These are phyloP conservation scores for Colletotrichum brevisporum DNA, from an alignment of 2,329 filamentous ascomycete species.

Conservation along the genomic window DNA sequence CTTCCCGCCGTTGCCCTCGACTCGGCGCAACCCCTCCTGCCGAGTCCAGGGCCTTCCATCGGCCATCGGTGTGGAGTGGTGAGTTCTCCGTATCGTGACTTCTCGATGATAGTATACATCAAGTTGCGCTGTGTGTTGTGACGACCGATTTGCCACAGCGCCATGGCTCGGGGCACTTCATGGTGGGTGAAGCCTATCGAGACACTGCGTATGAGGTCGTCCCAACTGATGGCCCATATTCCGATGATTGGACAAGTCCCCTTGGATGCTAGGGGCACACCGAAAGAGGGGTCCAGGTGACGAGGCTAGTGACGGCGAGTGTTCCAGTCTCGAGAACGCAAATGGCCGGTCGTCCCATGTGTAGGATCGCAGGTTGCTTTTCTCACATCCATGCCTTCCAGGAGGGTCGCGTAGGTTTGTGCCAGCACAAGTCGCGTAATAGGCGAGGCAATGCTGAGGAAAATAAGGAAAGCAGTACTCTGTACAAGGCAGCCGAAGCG, in stretches of 20 bases:
- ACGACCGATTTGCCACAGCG: conserved; percentile 22
- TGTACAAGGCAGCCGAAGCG: too few relatives aligned
- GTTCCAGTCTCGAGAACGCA: background rate
- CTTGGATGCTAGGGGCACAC: background rate
- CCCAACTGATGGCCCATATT: background rate
- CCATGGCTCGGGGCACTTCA: background rate
- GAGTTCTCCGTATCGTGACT: conserved; percentile 10
- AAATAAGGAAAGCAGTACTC: too few relatives aligned
- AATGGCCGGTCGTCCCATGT: background rate
- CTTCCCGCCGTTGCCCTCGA: background rate
- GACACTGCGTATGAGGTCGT: conserved; percentile 18
- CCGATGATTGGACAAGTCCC: conserved; percentile 8
- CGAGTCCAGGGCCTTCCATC: conserved; percentile 10
- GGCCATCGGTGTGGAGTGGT: conserved; percentile 20
- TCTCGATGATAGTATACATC: background rate
- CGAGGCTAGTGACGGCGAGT: conserved; percentile 7
- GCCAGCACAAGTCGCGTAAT: background rate
- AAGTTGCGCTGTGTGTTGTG: background rate
- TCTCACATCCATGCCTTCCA: background rate
- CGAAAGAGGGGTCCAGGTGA: conserved; percentile 3
- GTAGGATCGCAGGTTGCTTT: conserved; percentile 1
- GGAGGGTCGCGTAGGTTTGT: conserved; percentile 9
- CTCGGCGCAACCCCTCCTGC: background rate
- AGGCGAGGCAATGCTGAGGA: background rate
- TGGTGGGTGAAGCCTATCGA: conserved; percentile 7